Base-by-base conservation (phyloP, 2,329 filamentous ascomycete species). In the Aspergillus uvarum region DNA sequence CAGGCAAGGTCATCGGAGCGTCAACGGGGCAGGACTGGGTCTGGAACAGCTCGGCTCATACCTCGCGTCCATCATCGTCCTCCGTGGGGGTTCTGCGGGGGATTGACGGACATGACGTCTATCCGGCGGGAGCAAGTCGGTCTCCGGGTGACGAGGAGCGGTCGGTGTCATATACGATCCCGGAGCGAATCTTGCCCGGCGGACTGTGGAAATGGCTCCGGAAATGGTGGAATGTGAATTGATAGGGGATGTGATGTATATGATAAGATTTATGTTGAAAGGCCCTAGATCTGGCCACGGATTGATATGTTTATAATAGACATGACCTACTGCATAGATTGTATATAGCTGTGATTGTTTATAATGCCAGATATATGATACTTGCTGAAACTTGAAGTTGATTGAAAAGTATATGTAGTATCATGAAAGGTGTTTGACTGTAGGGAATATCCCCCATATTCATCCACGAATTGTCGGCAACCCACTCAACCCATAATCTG, bases 401-500 rank as follows among this genome's bases (percentile, higher is more conserved):
- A 2, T 22, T 22, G 22, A 22, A 2, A 10, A 3, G 1, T 8
- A 6, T 29, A 29, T 6, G 1, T 29, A 29, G 26, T 29, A 29
- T 29, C 26, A 29, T 29, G 8, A 29, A 8, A 10, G 3, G 5
- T 35, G 32, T 2, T 22, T 12, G 11, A 35, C 32, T 35, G 26
- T 7, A 8, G 32, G 29, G 4, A 19, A 58, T 44, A 42, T 6
- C 22, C 54, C 31, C 38, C 51, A 24, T 38, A 32, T 11, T 14
- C 47, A 47, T 51, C 50, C 42, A 44, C 42, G 22, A 11, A 44
- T 22, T 19, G 7, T 26, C 22, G 5, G 12, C 21, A n/a, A 16
- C 38, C 14, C 22, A 29, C 5, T 75, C 77, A 95, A 14, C 95
- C 95, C 95, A 99, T 99, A 68, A 99, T 80, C 80, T 99, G 95